Evolutionary conservation across 441 rosid species (phyloP).

Genomic region (Pelargonium australe): DNA sequence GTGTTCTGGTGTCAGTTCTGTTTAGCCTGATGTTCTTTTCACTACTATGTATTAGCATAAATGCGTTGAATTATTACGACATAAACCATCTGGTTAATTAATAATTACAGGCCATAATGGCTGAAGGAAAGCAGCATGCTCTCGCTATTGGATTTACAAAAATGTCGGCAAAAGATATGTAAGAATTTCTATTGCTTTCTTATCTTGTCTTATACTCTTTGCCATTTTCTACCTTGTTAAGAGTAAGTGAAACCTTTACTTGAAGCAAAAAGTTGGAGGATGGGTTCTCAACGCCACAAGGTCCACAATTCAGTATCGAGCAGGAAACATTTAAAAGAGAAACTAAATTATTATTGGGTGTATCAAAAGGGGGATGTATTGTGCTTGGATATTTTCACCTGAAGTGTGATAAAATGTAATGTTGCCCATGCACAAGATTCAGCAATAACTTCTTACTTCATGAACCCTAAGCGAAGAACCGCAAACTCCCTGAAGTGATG

Average conservation of each 20-base stretch:
- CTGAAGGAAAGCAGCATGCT: slow-evolving; percentile 97
- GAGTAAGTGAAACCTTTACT: neutral
- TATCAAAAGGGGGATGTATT: neutral
- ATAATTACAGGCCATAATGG: slow-evolving; percentile 78
- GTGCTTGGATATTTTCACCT: neutral
- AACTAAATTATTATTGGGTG: neutral
- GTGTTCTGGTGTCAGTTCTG: neutral
- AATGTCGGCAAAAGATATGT: slow-evolving; percentile 97
- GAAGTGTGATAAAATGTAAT: neutral
- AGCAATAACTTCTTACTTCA: neutral
- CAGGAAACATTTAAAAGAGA: neutral
- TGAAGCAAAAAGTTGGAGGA: neutral
- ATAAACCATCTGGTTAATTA: slow-evolving; percentile 15
- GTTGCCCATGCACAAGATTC: neutral
- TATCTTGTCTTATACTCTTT: neutral
- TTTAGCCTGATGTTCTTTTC: neutral
- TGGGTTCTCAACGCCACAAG: neutral
- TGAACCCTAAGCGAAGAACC: neutral
- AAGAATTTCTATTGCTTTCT: slow-evolving; percentile 25
- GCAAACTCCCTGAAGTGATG: neutral
- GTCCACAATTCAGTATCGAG: neutral
- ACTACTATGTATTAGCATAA: neutral
- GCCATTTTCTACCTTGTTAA: neutral
- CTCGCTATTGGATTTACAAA: slow-evolving; percentile 96
- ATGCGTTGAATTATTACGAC: neutral